A percentile compares a stretch with the other conserved stretches of the same genome.
Conservation (phyloP, 352 stramenopile species). For the Globisporangium apiculatum region DNA sequence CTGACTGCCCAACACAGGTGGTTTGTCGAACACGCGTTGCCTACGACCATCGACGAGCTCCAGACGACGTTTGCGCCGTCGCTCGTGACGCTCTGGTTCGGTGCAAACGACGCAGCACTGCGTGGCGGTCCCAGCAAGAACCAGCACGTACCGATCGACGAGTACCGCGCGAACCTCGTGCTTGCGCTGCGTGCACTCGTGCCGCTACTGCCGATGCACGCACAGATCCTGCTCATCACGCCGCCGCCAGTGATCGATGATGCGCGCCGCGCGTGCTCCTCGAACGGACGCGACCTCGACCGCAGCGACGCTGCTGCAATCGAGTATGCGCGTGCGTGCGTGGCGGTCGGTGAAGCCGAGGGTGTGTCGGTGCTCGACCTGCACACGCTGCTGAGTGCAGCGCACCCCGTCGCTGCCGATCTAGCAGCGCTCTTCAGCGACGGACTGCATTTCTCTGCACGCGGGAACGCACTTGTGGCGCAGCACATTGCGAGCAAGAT, state of each 20-base stretch:
- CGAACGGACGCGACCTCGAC: slow-evolving; percentile 18
- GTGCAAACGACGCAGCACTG: slow-evolving; percentile 59
- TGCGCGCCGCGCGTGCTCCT: slow-evolving; percentile 10
- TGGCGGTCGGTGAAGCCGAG: slow-evolving; percentile 24
- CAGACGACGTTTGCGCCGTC: slow-evolving; percentile 19
- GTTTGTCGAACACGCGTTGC: slow-evolving; percentile 36
- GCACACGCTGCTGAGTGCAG: slow-evolving; percentile 37
- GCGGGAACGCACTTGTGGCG: slow-evolving; percentile 40
- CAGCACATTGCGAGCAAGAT: slow-evolving; percentile 31
- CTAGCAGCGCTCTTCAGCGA: slow-evolving; percentile 34
- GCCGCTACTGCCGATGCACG: slow-evolving; percentile 13
- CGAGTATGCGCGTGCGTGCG: slow-evolving; percentile 36
- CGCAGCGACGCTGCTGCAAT: slow-evolving; percentile 30
- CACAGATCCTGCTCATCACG: slow-evolving; percentile 45
- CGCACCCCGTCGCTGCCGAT: slow-evolving; percentile 15
- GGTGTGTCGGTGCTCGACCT: slow-evolving; percentile 32
- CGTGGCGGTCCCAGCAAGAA: slow-evolving; percentile 9
- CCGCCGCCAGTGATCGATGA: slow-evolving; percentile 45
- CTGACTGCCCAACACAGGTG: slow-evolving; percentile 18
- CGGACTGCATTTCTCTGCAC: slow-evolving; percentile 44
- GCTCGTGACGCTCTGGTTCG: slow-evolving; percentile 62
- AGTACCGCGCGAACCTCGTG: slow-evolving; percentile 35
- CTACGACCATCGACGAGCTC: slow-evolving; percentile 31
- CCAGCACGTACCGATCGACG: slow-evolving; percentile 43
- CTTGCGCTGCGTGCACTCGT: slow-evolving; percentile 21